phyloP scores from a whole-genome alignment of 2,329 filamentous ascomycete species.

The Coniochaeta pulveracea region DNA sequence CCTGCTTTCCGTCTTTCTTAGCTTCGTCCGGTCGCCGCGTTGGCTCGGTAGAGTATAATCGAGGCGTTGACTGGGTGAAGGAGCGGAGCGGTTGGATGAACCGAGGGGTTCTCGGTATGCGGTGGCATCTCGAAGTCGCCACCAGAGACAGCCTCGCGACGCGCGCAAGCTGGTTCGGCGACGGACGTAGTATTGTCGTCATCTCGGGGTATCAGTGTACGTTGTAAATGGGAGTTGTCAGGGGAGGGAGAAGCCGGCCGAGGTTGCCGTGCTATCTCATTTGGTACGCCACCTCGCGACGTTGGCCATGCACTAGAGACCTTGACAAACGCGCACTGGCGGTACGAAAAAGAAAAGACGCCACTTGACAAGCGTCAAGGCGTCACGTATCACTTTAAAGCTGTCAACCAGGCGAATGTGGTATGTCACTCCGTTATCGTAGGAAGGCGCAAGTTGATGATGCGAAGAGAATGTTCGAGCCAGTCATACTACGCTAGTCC shows the following conservation, averaged over 20 bases:
- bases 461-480: too few species aligned
- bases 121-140: conserved; percentile 12
- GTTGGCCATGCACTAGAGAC: conserved; percentile 1
- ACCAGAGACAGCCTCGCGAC: conserved; percentile 14
- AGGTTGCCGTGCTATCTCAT: conserved; percentile 8
- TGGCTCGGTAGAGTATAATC: conserved; percentile 15
- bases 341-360: too few species aligned
- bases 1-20: conserved; percentile 5
- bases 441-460: too few species aligned
- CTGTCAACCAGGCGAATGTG: too few species aligned
- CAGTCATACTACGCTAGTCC: too few species aligned
- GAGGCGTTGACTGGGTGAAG: conserved; percentile 9
- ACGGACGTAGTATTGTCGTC: conserved; percentile 17
- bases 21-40: conserved; percentile 9
- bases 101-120: conserved; percentile 10
- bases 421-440: too few species aligned
- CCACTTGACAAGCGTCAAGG: too few species aligned
- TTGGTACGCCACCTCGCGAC: conserved; percentile 2
- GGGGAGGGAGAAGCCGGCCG: conserved; percentile 7
- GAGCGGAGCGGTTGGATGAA: conserved; percentile 10
- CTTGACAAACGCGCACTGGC: too few species aligned
- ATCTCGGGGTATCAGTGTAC: conserved; percentile 6
- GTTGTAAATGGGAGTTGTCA: conserved; percentile 7
- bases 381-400: too few species aligned
- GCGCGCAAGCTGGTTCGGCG: conserved; percentile 17